These are phyloP conservation scores for Dictyostelium intermedium DNA, from an alignment of 78 protist genomes.

Conservation along the genomic window DNA sequence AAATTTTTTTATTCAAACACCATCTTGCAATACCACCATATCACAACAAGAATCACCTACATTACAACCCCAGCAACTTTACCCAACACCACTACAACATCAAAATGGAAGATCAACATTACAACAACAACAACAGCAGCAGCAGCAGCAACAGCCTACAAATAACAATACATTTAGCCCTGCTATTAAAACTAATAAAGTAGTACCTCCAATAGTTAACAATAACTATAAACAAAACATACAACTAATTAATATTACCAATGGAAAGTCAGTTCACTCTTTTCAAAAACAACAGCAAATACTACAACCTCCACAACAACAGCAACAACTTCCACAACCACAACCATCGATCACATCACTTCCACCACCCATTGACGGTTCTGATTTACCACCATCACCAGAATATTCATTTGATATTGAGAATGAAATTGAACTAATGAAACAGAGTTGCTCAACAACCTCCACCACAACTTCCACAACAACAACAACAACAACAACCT, in stretches of 20 bases:
- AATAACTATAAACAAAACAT: not conserved
- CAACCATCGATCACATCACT: not conserved
- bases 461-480: not conserved
- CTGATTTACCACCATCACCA: not conserved
- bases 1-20: not conserved
- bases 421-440: not conserved
- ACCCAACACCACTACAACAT: not conserved
- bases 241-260: not conserved
- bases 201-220: not conserved
- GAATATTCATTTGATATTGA: not conserved
- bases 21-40: not conserved
- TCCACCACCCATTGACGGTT: not conserved
- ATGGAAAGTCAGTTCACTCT: not conserved
- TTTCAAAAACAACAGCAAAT: not conserved
- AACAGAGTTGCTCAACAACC: not conserved
- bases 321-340: not conserved
- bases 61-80: not conserved
- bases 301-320: not conserved
- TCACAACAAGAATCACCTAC: not conserved
- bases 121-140: not conserved
- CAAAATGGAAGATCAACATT: not conserved
- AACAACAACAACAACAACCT: not conserved
- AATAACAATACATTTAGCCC: not conserved
- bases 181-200: not conserved
- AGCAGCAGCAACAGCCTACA: not conserved